Evolutionary conservation across 1,139 yeast genomes (phyloP).

Genomic region (Spathaspora sp.): DNA sequence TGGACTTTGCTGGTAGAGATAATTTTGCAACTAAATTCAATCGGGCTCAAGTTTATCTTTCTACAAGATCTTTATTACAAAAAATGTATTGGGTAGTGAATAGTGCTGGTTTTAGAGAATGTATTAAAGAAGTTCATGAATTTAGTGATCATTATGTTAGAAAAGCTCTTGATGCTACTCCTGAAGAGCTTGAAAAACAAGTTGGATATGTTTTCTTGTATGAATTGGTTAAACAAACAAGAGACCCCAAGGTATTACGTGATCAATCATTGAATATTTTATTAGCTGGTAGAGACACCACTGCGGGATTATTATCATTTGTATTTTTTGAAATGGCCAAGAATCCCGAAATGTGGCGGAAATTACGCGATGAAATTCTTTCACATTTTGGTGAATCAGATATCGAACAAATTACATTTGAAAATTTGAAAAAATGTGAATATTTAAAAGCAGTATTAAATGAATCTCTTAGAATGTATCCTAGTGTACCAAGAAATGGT

Average conservation of each 20-base stretch:
- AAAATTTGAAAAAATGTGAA: conserved; percentile 47
- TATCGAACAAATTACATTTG: conserved; percentile 32
- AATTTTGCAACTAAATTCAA: conserved; percentile 32
- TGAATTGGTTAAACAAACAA: conserved; percentile 45
- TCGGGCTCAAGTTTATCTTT: conserved; percentile 27
- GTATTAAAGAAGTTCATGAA: conserved; percentile 24
- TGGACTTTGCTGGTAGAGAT: conserved; percentile 18
- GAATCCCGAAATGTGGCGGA: conserved; percentile 35
- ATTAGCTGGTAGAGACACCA: conserved; percentile 49
- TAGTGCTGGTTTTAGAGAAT: conserved; percentile 21
- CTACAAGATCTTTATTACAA: conserved; percentile 31
- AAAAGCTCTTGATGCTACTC: conserved; percentile 27
- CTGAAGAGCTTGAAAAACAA: conserved; percentile 26
- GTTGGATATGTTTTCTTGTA: conserved; percentile 41
- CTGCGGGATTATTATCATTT: conserved; percentile 47
- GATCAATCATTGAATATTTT: conserved; percentile 47
- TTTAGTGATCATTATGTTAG: conserved; percentile 29
- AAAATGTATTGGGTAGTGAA: conserved; percentile 25
- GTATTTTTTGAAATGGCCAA: conserved; percentile 42
- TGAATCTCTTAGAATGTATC: conserved; percentile 52
- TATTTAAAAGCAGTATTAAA: conserved; percentile 49
- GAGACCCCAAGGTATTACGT: conserved; percentile 41
- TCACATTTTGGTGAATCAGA: conserved; percentile 28
- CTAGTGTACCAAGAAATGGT: conserved; percentile 51
- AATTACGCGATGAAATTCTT: conserved; percentile 33